Conservation (phyloP, 257 asterid species). For the Verbena officinalis region DNA sequence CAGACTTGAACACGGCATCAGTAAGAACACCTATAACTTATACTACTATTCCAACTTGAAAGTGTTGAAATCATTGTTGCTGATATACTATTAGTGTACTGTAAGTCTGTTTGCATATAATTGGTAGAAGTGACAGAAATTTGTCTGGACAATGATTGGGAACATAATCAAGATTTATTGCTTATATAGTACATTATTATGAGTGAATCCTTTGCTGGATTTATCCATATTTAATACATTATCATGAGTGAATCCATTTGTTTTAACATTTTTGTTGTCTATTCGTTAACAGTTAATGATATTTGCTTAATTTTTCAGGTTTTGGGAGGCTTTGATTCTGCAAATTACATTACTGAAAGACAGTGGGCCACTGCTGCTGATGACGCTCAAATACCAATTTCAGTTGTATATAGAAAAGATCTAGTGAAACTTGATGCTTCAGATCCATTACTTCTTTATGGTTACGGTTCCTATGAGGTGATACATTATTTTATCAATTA, state of each 20-base stretch:
- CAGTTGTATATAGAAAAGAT: slow-evolving; percentile 72
- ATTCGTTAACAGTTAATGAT: neutral
- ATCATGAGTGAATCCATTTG: neutral
- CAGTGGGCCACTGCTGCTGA: slow-evolving; percentile 90
- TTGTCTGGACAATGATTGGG: neutral
- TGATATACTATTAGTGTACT: neutral
- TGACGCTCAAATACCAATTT: slow-evolving; percentile 83
- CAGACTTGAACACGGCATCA: neutral
- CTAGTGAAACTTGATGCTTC: slow-evolving; percentile 85
- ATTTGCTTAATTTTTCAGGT: slow-evolving; percentile 53
- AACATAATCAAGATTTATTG: neutral
- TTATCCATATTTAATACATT: neutral
- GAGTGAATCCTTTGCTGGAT: neutral
- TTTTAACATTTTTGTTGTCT: neutral
- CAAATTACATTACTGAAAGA: slow-evolving; percentile 77
- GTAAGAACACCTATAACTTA: neutral
- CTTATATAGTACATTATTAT: neutral
- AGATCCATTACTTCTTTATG: slow-evolving; percentile 86
- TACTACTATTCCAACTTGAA: neutral
- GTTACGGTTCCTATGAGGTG: slow-evolving; percentile 99
- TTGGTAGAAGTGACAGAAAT: neutral
- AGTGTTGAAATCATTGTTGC: neutral
- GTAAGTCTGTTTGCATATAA: too few relatives aligned
- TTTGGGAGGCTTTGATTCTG: slow-evolving; percentile 85
- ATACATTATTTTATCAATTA: slow-evolving; percentile 18